A percentile compares a stretch with the other conserved stretches of the same genome.
Evolutionary conservation across 768 basidiomycete genomes (phyloP).

Genomic region (Russula emetica): DNA sequence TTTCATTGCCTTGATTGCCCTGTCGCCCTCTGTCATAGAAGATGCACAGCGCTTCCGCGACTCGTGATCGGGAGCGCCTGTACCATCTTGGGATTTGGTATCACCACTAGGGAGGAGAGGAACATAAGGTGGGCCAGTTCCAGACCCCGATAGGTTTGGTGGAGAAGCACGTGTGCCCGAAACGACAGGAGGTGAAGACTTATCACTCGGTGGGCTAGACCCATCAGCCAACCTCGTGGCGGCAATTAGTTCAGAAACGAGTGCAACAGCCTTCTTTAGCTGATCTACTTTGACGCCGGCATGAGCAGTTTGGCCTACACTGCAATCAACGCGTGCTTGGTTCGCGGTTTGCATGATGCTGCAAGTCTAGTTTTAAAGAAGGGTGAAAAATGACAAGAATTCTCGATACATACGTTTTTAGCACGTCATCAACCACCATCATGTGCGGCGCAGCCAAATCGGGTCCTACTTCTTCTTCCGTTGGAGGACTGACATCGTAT

Average conservation of each 20-base stretch:
- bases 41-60: constrained; percentile 52
- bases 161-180: constrained; percentile 25
- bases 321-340: constrained; percentile 51
- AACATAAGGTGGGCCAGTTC: constrained; percentile 23
- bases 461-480: constrained; percentile 32
- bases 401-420: constrained; percentile 47
- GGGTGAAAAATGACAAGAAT: constrained; percentile 25
- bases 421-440: constrained; percentile 46
- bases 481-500: constrained; percentile 28
- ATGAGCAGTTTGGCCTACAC: constrained; percentile 43
- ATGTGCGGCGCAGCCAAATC: constrained; percentile 47
- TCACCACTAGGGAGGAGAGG: constrained; percentile 28
- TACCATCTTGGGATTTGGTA: constrained; percentile 32
- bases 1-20: constrained; percentile 46
- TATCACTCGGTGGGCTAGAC: constrained; percentile 33
- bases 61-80: constrained; percentile 37
- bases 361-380: constrained; percentile 26
- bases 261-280: constrained; percentile 49
- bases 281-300: constrained; percentile 51
- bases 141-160: constrained; percentile 18
- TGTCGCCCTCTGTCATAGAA: constrained; percentile 41
- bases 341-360: constrained; percentile 61
- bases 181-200: constrained; percentile 22
- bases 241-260: constrained; percentile 53
- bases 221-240: constrained; percentile 39